Conservation (phyloP, 75 land plant genomes). For the Pinus taeda region DNA sequence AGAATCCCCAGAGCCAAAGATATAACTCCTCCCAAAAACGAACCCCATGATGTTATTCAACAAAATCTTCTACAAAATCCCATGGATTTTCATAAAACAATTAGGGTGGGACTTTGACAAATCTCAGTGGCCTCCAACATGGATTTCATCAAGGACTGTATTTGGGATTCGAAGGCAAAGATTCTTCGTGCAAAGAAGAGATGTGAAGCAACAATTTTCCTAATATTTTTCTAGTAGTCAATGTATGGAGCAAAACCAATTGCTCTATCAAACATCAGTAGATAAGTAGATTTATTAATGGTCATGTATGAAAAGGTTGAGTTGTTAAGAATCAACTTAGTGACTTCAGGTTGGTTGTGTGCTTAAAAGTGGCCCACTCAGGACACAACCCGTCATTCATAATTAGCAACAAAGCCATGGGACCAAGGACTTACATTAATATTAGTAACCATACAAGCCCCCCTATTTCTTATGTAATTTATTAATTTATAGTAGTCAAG, state of each 20-base stretch:
- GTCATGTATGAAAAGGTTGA: slow-evolving; percentile 74
- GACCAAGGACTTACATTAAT: not conserved
- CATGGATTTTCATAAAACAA: slow-evolving; percentile 12
- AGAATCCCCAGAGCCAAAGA: not conserved
- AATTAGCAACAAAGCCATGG: not conserved
- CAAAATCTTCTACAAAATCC: slow-evolving; percentile 34
- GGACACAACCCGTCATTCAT: not conserved
- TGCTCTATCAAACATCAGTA: slow-evolving; percentile 51
- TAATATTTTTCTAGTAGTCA: slow-evolving; percentile 41
- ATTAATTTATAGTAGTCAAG: not conserved
- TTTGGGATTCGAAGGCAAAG: slow-evolving; percentile 24
- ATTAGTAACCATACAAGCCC: not conserved
- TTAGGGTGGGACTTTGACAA: not conserved
- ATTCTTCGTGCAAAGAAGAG: slow-evolving; percentile 49
- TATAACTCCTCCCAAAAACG: slow-evolving; percentile 64
- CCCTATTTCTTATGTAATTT: not conserved
- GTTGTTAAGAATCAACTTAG: slow-evolving; percentile 64
- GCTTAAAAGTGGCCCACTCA: not conserved
- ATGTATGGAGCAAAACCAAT: slow-evolving; percentile 62
- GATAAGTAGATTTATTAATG: slow-evolving; percentile 70
- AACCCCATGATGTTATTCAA: slow-evolving; percentile 70
- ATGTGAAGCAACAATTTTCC: slow-evolving; percentile 39
- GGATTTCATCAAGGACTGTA: slow-evolving; percentile 4
- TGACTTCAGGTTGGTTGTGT: no score
- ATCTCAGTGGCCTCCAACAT: slow-evolving; percentile 25